A percentile compares a stretch with the other conserved stretches of the same genome.
These are phyloP conservation scores for Neurospora sublineolata DNA, from an alignment of 495 filamentous ascomycete species.

Conservation along the genomic window DNA sequence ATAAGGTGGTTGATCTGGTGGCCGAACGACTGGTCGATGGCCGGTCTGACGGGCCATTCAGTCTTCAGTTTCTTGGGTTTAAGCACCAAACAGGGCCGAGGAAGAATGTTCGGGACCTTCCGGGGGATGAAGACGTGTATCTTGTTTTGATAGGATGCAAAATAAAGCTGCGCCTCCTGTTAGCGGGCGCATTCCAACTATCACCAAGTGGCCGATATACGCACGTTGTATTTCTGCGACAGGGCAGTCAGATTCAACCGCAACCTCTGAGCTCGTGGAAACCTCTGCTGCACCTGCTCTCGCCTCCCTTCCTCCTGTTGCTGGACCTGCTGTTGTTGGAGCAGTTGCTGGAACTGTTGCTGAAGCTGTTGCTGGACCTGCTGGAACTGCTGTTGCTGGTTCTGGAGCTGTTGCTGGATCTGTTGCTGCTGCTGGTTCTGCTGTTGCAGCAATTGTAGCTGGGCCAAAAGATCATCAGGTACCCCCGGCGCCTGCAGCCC, in stretches of 20 bases:
- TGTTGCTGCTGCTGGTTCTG: not conserved
- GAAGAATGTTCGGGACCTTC: constrained; percentile 48
- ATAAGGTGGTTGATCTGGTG: constrained; percentile 73
- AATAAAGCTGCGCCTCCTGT: constrained; percentile 43
- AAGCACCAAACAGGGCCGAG: constrained; percentile 53
- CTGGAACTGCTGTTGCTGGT: not conserved
- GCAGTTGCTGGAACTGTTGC: not conserved
- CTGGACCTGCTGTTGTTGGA: constrained; percentile 4
- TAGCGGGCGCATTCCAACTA: not conserved
- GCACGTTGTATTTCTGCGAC: constrained; percentile 38
- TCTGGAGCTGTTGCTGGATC: constrained; percentile 5
- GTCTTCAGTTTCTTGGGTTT: constrained; percentile 42
- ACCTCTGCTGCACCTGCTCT: not conserved
- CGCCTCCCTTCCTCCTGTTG: not conserved
- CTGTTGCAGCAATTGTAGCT: not conserved
- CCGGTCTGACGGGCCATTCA: constrained; percentile 33
- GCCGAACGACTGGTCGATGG: constrained; percentile 42
- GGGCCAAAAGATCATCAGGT: not conserved
- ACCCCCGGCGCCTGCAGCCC: not conserved
- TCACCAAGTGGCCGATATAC: not conserved
- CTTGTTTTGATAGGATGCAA: constrained; percentile 58
- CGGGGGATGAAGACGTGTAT: constrained; percentile 67
- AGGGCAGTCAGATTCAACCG: constrained; percentile 39
- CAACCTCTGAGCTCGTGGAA: constrained; percentile 24
- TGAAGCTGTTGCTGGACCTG: not conserved